Conservation (phyloP, 805 yeast species). For the Candida silvicultrix region DNA sequence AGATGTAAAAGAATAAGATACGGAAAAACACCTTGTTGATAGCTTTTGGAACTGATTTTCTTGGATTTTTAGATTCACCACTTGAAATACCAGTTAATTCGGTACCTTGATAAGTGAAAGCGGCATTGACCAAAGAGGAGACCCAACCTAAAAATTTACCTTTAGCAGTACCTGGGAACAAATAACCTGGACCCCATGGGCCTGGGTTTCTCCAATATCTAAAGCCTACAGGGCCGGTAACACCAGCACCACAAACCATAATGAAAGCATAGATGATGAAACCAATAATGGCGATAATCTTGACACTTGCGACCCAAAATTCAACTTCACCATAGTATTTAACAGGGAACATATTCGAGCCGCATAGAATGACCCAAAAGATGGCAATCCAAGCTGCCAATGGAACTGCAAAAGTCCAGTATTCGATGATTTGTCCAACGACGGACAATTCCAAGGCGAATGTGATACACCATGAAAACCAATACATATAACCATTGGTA, state of each 20-base stretch:
- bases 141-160: conserved; percentile 50
- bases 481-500: conserved; percentile 63
- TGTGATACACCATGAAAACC: conserved; percentile 70
- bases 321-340: conserved; percentile 51
- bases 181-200: conserved; percentile 56
- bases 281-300: conserved; percentile 50
- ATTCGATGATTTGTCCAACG: conserved; percentile 46
- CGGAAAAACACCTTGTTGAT: conserved; percentile 59
- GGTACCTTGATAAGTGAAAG: conserved; percentile 56
- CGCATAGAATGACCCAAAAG: conserved; percentile 39
- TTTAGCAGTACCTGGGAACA: conserved; percentile 32
- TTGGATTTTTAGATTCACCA: conserved; percentile 58
- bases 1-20: conserved; percentile 54
- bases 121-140: conserved; percentile 46
- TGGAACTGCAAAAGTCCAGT: conserved; percentile 49
- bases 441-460: conserved; percentile 56
- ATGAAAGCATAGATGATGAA: conserved; percentile 44
- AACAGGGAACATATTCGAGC: conserved; percentile 44
- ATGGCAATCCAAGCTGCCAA: conserved; percentile 58
- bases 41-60: conserved; percentile 60
- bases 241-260: conserved; percentile 34
- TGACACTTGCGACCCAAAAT: conserved; percentile 55
- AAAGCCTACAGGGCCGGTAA: conserved; percentile 37
- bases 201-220: conserved; percentile 51
- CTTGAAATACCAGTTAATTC: conserved; percentile 53